Percentiles rank a stretch among this genome's conserved stretches.
These are phyloP conservation scores for Geotrichum phurueaensis DNA, from an alignment of 1,139 yeast genomes.

Conservation along the genomic window DNA sequence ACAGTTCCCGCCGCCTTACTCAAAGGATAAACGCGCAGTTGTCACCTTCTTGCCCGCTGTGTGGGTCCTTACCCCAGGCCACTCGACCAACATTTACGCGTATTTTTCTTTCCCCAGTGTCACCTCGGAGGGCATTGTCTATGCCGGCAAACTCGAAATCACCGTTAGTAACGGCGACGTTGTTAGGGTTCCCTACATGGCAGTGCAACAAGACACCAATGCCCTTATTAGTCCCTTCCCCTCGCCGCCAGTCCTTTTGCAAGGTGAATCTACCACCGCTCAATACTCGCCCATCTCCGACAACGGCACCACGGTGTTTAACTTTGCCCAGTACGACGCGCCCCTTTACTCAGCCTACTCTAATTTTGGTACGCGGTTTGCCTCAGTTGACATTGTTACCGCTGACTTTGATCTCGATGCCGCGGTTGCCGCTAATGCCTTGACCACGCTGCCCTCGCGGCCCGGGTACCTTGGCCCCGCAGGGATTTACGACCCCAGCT, in stretches of 20 bases:
- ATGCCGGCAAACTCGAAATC: constrained; percentile 12
- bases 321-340: background rate
- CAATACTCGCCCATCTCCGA: background rate
- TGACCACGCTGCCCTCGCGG: background rate
- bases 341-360: background rate
- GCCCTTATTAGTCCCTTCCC: background rate
- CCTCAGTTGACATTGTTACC: constrained; percentile 13
- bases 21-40: background rate
- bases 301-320: background rate
- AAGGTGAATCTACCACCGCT: background rate
- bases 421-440: background rate
- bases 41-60: background rate
- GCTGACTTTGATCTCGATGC: background rate
- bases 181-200: constrained; percentile 14
- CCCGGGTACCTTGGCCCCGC: constrained; percentile 9
- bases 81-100: background rate
- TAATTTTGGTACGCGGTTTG: constrained; percentile 7
- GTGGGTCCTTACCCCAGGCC: constrained; percentile 10
- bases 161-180: constrained; percentile 6
- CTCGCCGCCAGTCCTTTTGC: background rate
- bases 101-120: background rate
- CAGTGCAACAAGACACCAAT: constrained; percentile 4
- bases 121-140: constrained; percentile 1
- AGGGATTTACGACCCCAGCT: background rate
- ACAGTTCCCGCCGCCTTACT: constrained; percentile 6